Evolutionary conservation across 1,284 basidiomycete species (phyloP).

Genomic region (Caloboletus firmus): DNA sequence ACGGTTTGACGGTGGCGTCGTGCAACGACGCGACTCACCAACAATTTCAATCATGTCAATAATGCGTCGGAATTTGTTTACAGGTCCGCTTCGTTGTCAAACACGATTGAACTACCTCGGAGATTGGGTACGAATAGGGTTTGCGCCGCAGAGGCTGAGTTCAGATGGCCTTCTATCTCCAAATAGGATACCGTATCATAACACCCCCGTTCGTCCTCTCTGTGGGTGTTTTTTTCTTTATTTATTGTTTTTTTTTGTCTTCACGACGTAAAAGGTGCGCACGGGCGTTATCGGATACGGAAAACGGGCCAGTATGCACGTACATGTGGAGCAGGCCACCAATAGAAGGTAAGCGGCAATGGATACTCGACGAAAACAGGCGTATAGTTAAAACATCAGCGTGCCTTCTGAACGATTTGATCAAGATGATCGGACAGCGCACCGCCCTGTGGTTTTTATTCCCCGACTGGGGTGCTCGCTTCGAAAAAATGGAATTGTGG

Average conservation of each 20-base stretch:
- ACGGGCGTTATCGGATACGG: not conserved
- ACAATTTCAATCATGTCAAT: conserved; percentile 14
- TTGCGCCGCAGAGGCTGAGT: conserved; percentile 21
- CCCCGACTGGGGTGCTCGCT: conserved; percentile 3
- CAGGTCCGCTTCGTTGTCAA: conserved; percentile 19
- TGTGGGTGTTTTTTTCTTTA: not conserved
- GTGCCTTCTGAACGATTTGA: conserved; percentile 7
- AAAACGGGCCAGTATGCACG: not conserved
- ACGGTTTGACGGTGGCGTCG: conserved; percentile 28
- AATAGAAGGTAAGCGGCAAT: conserved; percentile 8
- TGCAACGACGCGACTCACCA: conserved; percentile 18
- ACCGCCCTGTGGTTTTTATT: not conserved
- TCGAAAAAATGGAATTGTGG: conserved; percentile 22
- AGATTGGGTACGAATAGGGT: conserved; percentile 27
- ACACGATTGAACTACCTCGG: conserved; percentile 25
- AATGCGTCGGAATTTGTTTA: conserved; percentile 23
- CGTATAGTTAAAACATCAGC: not conserved
- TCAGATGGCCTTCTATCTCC: conserved; percentile 25
- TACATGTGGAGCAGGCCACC: not conserved
- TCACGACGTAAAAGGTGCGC: conserved; percentile 29
- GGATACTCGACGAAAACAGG: conserved; percentile 8
- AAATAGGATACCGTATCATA: conserved; percentile 17
- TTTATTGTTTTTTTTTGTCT: not conserved
- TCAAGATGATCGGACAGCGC: conserved; percentile 6
- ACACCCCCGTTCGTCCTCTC: conserved; percentile 11